Conservation (phyloP, 192 early-diverging fungal species). For the Coemansia biformis region DNA sequence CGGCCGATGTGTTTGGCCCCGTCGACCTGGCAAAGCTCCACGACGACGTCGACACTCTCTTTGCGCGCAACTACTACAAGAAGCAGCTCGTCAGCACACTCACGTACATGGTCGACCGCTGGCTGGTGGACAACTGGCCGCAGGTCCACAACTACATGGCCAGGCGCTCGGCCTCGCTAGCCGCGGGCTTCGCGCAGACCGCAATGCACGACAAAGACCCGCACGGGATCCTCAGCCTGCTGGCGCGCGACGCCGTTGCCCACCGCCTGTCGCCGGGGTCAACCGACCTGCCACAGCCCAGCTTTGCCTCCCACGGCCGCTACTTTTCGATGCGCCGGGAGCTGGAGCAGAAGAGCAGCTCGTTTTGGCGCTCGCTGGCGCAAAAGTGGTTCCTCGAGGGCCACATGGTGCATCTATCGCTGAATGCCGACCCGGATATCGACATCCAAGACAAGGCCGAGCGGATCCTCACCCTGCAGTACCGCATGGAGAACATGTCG, state of each 20-base stretch:
- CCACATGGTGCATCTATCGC: slow-evolving; percentile 32
- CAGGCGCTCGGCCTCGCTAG: slow-evolving; percentile 48
- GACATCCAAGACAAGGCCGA: slow-evolving; percentile 45
- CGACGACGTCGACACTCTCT: slow-evolving; percentile 34
- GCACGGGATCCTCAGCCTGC: slow-evolving; percentile 23
- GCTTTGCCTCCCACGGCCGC: slow-evolving; percentile 53
- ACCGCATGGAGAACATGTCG: slow-evolving; percentile 27
- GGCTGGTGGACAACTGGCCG: slow-evolving; percentile 32
- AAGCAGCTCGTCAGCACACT: slow-evolving; percentile 40
- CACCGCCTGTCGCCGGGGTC: slow-evolving; percentile 34
- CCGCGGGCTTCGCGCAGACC: slow-evolving; percentile 59
- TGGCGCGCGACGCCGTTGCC: slow-evolving; percentile 53
- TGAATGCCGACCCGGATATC: slow-evolving; percentile 39
- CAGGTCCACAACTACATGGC: slow-evolving; percentile 35
- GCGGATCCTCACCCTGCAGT: slow-evolving; percentile 40
- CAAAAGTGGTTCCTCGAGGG: slow-evolving; percentile 40
- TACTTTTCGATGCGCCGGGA: slow-evolving; percentile 51
- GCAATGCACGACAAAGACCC: slow-evolving; percentile 35
- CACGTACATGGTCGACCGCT: slow-evolving; percentile 34
- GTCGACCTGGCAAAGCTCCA: slow-evolving; percentile 39
- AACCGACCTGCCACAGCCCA: slow-evolving; percentile 18
- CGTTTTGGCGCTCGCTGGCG: slow-evolving; percentile 34
- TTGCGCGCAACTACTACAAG: slow-evolving; percentile 45
- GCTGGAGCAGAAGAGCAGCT: slow-evolving; percentile 20
- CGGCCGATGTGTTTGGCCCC: slow-evolving; percentile 43